phyloP scores from a whole-genome alignment of 768 basidiomycete species.

The Russula sp. region DNA sequence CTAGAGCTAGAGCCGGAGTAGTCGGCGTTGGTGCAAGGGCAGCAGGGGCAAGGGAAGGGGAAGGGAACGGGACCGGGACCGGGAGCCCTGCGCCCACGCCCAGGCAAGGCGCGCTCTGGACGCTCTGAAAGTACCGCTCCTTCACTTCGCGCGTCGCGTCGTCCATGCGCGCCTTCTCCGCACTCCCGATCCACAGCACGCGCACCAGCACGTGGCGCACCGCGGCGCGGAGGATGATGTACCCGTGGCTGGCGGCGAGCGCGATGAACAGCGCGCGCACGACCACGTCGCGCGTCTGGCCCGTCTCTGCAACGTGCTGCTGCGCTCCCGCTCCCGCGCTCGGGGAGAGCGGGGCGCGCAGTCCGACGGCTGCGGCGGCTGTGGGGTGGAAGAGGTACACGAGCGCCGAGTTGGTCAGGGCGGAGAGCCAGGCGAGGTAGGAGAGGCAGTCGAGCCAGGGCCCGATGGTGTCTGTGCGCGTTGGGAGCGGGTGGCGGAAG shows the following conservation, averaged over 20 bases:
- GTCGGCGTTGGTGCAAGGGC: too few species aligned
- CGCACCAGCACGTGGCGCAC: conserved; percentile 69
- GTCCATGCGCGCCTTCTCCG: conserved; percentile 55
- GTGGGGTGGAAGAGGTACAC: conserved; percentile 79
- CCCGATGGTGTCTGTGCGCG: conserved; percentile 87
- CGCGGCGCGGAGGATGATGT: conserved; percentile 54
- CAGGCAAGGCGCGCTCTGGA: conserved; percentile 27
- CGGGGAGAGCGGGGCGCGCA: conserved; percentile 26
- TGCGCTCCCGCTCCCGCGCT: neutral
- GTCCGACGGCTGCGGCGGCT: conserved; percentile 25
- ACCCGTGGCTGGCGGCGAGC: conserved; percentile 83
- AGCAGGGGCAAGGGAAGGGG: too few species aligned
- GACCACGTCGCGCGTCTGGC: conserved; percentile 22
- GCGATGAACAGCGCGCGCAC: conserved; percentile 45
- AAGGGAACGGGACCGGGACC: too few species aligned
- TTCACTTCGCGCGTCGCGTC: conserved; percentile 50
- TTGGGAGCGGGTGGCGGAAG: conserved; percentile 74
- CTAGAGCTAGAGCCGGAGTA: neutral
- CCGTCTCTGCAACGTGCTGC: neutral
- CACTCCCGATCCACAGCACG: conserved; percentile 69
- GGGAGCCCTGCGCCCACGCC: conserved; percentile 2
- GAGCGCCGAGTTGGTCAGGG: conserved; percentile 83
- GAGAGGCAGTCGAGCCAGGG: conserved; percentile 89
- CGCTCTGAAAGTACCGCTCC: conserved; percentile 36
- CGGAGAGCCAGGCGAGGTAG: conserved; percentile 85